These are phyloP conservation scores for Mortierella sp. DNA, from an alignment of 371 early-diverging fungal genomes.

Conservation along the genomic window DNA sequence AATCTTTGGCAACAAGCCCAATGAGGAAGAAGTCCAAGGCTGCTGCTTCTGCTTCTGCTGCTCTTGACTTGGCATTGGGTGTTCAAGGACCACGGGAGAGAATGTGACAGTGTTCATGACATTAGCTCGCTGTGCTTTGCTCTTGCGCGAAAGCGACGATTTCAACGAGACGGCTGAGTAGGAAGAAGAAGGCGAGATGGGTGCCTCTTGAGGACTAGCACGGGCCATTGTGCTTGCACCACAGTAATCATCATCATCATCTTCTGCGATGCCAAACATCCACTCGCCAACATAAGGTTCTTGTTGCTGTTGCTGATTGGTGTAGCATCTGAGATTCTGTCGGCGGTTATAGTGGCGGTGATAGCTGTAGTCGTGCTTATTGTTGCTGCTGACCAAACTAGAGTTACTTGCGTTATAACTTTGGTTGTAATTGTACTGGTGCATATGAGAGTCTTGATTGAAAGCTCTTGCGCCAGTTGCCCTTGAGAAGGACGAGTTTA, in stretches of 20 bases:
- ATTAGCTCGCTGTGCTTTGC: slow-evolving; percentile 4
- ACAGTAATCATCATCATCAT: slow-evolving; percentile 12
- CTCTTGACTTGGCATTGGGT: not conserved
- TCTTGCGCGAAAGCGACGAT: slow-evolving; percentile 23
- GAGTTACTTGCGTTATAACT: slow-evolving; percentile 4
- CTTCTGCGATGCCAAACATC: slow-evolving; percentile 49
- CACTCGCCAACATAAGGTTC: slow-evolving; percentile 30
- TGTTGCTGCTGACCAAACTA: slow-evolving; percentile 3
- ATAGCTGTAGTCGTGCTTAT: slow-evolving; percentile 26
- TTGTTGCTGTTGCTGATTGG: slow-evolving; percentile 29
- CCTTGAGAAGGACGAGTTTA: slow-evolving; percentile 59
- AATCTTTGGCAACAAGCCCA: slow-evolving; percentile 20
- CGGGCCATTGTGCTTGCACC: slow-evolving; percentile 12
- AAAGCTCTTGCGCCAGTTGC: slow-evolving; percentile 60
- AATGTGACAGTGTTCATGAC: slow-evolving; percentile 32
- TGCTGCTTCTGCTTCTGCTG: too few species aligned
- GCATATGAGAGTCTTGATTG: slow-evolving; percentile 36
- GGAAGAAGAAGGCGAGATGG: slow-evolving; percentile 5
- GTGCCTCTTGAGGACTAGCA: slow-evolving; percentile 11
- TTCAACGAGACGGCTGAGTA: slow-evolving; percentile 22
- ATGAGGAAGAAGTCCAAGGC: not conserved
- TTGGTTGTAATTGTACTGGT: slow-evolving; percentile 7
- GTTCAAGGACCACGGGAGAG: slow-evolving; percentile 25
- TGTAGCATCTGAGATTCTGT: slow-evolving; percentile 16
- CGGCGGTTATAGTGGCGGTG: slow-evolving; percentile 27